Base-by-base conservation (phyloP, 202 grass and related monocot genomes). In the Schoenoplectus tabernaemontani region DNA sequence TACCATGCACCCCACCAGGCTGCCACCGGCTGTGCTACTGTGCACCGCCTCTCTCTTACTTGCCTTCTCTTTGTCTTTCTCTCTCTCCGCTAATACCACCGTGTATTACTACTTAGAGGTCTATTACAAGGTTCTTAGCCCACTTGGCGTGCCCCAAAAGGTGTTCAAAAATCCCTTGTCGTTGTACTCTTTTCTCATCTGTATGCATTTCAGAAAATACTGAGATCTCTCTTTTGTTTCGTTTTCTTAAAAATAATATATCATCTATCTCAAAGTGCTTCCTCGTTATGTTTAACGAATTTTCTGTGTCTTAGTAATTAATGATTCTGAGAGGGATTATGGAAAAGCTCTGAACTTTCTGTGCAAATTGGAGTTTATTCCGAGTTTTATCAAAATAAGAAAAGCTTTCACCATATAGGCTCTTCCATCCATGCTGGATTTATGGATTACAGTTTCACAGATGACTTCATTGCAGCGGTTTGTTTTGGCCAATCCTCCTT, bases 131-230 rank as follows among this genome's bases (percentile, higher is more conserved):
- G 90, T 86, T 63, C 78, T 90, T 59, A 89, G 85, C 65, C 93
- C 90, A 24, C 88, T 97, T 44, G 93, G 93, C 78, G 63, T 81
- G 43, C 79, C 87, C 19, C 90, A 93, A 84, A 81, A 89, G 93
- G 93, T 87, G 43, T 37, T 73, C 1, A 17, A 1, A 17, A 58
- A 37, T 28, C 11, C 46, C 15, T 78, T 63, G 2, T 61, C 51
- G 47, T 56, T 39, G 33, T 64, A 2, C 2, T 48, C 19, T 24
- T 26, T 38, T 15, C 2, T 1, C 13, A 4, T 1, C 39, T 66
- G 2, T 11, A 69, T 69, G 17, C n/a, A 44, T 51, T 33, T 13
- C 26, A 7, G 12, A 9, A 16, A 48, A 0, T 33, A 2, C 10
- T 51, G 15, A 34, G 15, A 34, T 69, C 39, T 3, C 13, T 62